Evolutionary conservation across 441 rosid genomes (phyloP).

Genomic region (Corymbia calophylla): DNA sequence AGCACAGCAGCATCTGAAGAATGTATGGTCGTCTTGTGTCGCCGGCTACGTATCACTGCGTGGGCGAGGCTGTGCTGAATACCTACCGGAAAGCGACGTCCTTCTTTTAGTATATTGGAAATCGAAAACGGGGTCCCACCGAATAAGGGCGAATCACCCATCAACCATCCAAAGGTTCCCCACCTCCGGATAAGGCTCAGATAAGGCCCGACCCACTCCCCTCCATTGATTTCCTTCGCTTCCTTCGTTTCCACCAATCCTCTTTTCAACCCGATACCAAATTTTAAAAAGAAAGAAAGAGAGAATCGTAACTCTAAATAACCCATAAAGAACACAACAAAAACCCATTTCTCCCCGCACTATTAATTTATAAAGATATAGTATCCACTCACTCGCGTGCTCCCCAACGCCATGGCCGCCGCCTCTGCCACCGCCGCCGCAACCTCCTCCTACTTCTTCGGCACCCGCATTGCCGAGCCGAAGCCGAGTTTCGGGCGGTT

Average conservation of each 20-base stretch:
- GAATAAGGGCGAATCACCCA: constrained; percentile 17
- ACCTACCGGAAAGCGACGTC: not conserved
- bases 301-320: not conserved
- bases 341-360: not conserved
- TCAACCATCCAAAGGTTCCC: constrained; percentile 18
- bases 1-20: not conserved
- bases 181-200: constrained; percentile 31
- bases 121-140: constrained; percentile 6
- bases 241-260: not conserved
- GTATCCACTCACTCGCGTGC: not conserved
- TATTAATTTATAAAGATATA: not conserved
- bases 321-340: not conserved
- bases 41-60: not conserved
- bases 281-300: not conserved
- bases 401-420: not conserved
- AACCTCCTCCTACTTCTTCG: constrained; percentile 44
- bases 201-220: constrained; percentile 26
- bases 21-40: not conserved
- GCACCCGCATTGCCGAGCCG: constrained; percentile 24
- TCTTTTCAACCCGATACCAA: not conserved
- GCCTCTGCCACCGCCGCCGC: constrained; percentile 18
- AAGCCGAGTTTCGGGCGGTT: constrained; percentile 23
- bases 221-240: not conserved
- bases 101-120: not conserved
- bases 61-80: not conserved